A percentile compares a stretch with the other conserved stretches of the same genome.
Evolutionary conservation across 371 early-diverging fungal species (phyloP).

Genomic region (Syncephalastrum sp.): DNA sequence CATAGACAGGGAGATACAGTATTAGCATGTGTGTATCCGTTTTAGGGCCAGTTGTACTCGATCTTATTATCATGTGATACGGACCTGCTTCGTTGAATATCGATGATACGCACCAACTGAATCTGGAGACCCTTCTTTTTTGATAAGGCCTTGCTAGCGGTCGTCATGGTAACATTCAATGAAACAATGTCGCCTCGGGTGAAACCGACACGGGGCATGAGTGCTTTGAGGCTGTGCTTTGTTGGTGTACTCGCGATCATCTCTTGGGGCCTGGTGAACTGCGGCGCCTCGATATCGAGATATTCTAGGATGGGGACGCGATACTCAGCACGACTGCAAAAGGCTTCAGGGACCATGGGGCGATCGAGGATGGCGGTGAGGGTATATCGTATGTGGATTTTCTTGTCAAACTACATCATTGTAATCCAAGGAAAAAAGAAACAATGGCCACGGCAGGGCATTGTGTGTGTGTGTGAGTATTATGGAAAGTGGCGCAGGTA

Average conservation of each 20-base stretch:
- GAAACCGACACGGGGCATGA: conserved; percentile 39
- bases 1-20: neutral
- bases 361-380: conserved; percentile 41
- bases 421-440: neutral
- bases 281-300: conserved; percentile 33
- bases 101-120: conserved; percentile 28
- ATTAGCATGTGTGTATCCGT: conserved; percentile 16
- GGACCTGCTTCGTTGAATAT: conserved; percentile 25
- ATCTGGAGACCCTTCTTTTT: conserved; percentile 23
- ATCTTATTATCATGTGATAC: neutral
- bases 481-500: neutral
- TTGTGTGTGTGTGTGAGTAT: neutral
- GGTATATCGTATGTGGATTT: conserved; percentile 30
- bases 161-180: conserved; percentile 23
- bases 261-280: conserved; percentile 25
- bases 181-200: conserved; percentile 44
- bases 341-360: conserved; percentile 42
- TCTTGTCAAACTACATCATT: conserved; percentile 30
- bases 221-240: conserved; percentile 20
- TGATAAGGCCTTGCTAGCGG: conserved; percentile 19
- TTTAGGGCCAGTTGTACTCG: conserved; percentile 17
- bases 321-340: conserved; percentile 37
- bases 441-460: neutral
- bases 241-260: conserved; percentile 18
- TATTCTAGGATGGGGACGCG: conserved; percentile 39